phyloP scores from a whole-genome alignment of 2,329 filamentous ascomycete species.

The Nemania sp. region DNA sequence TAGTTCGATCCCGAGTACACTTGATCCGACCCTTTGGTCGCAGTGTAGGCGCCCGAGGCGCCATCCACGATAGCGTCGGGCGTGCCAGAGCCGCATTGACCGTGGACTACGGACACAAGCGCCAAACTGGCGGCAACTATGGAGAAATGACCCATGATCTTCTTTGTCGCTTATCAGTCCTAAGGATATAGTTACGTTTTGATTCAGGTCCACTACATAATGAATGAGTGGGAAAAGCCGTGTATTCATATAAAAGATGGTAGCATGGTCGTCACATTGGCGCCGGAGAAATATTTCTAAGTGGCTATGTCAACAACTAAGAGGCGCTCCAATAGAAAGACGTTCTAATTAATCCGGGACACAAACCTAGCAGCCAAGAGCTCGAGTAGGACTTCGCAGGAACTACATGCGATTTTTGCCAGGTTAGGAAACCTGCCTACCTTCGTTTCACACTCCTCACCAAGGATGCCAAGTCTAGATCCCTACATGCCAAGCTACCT shows the following conservation, averaged over 20 bases:
- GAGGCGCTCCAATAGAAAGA: not conserved
- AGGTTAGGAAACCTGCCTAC: slow-evolving; percentile 4
- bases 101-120: slow-evolving; percentile 54
- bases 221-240: not conserved
- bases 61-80: slow-evolving; percentile 45
- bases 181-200: not conserved
- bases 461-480: slow-evolving; percentile 8
- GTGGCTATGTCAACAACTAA: not conserved
- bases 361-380: slow-evolving; percentile 4
- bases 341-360: slow-evolving; percentile 6
- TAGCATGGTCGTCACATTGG: not conserved
- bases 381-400: not conserved
- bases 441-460: not conserved
- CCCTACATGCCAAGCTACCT: slow-evolving; percentile 8
- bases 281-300: not conserved
- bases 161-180: not conserved
- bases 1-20: slow-evolving; percentile 68
- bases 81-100: slow-evolving; percentile 46
- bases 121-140: slow-evolving; percentile 56
- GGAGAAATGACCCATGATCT: not conserved
- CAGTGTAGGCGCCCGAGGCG: slow-evolving; percentile 42
- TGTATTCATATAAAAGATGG: not conserved
- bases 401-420: slow-evolving; percentile 5
- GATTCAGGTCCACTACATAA: not conserved
- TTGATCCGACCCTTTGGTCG: slow-evolving; percentile 53